Conservation (phyloP, 257 asterid species). For the Solanum sejunctum region DNA sequence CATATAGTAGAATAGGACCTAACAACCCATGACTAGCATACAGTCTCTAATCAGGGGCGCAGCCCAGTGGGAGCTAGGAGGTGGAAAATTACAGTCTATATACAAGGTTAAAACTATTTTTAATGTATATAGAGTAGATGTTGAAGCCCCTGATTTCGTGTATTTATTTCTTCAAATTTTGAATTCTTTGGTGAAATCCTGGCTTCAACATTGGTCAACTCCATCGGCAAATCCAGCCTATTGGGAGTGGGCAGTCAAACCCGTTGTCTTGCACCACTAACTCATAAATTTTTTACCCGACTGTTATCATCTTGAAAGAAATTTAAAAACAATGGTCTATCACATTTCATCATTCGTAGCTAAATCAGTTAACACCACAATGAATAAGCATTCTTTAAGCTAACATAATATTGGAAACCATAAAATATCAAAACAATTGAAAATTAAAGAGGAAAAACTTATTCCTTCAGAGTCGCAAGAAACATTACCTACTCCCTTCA, state of each 20-base stretch:
- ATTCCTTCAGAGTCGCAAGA: not conserved
- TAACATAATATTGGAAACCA: not conserved
- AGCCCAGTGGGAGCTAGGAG: too few species aligned
- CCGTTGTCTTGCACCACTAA: not conserved
- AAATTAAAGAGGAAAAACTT: not conserved
- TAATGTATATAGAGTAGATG: too few species aligned
- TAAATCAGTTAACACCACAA: not conserved
- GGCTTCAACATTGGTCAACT: not conserved
- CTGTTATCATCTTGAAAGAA: not conserved
- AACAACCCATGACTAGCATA: not conserved
- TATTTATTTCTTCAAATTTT: too few species aligned
- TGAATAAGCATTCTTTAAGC: not conserved
- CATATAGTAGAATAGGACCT: not conserved
- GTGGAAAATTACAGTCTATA: too few species aligned
- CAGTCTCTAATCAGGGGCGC: not conserved
- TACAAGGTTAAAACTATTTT: too few species aligned
- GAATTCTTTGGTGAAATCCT: too few species aligned
- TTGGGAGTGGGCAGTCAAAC: not conserved
- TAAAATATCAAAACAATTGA: not conserved
- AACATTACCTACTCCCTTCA: conserved; percentile 26
- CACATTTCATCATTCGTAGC: not conserved
- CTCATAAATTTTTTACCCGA: not conserved
- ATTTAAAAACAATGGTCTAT: not conserved
- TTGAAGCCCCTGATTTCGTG: too few species aligned
- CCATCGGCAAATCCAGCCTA: not conserved